Conservation (phyloP, 2,329 filamentous ascomycete species). For the Phialophora macrospora region DNA sequence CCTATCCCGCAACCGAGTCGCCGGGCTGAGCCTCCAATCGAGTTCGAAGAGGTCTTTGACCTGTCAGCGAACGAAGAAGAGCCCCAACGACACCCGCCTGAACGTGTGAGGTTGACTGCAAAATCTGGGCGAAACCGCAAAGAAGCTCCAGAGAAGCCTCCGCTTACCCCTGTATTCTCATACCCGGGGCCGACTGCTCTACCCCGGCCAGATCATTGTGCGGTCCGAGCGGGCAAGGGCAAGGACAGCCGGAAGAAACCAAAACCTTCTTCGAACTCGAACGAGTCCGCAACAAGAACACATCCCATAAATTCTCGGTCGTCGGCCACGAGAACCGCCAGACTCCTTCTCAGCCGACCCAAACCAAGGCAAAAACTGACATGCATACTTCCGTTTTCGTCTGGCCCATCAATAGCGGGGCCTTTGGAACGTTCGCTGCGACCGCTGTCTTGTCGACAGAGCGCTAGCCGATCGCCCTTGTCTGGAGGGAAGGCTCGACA, state of each 20-base stretch:
- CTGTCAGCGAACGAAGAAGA: slow-evolving; percentile 36
- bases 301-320: neutral
- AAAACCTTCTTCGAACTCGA: neutral
- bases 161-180: neutral
- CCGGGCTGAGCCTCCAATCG: slow-evolving; percentile 9
- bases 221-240: neutral
- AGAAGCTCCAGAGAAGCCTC: slow-evolving; percentile 4
- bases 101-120: neutral
- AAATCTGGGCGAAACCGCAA: neutral
- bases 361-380: slow-evolving; percentile 24
- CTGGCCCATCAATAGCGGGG: neutral
- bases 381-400: slow-evolving; percentile 20
- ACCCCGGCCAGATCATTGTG: neutral
- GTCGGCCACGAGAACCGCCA: slow-evolving; percentile 11
- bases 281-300: neutral
- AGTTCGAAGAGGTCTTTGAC: slow-evolving; percentile 27
- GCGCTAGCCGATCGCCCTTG: neutral
- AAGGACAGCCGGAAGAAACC: neutral
- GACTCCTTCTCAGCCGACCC: slow-evolving; percentile 25
- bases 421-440: neutral
- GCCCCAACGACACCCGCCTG: neutral
- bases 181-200: neutral
- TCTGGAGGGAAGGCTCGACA: neutral
- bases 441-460: neutral
- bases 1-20: slow-evolving; percentile 2